A percentile compares a stretch with the other conserved stretches of the same genome.
Conservation (phyloP, 345 rosid genomes). For the Pugionium dolabratum region DNA sequence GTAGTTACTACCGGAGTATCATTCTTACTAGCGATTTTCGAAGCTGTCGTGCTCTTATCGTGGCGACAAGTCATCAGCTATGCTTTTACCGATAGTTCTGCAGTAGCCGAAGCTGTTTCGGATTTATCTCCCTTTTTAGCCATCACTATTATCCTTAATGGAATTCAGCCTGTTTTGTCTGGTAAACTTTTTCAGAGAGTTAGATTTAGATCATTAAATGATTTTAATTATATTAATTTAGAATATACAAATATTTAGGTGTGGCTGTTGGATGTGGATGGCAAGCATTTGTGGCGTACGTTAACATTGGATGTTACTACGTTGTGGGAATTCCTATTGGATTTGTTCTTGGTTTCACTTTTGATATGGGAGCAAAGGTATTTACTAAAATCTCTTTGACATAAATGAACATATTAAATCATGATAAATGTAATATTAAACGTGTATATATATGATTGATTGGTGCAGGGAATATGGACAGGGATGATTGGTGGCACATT, state of each 20-base stretch:
- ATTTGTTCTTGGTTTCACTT: constrained; percentile 56
- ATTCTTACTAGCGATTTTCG: constrained; percentile 47
- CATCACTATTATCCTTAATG: constrained; percentile 34
- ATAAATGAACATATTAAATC: neutral
- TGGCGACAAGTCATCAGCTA: constrained; percentile 58
- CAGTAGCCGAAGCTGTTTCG: constrained; percentile 56
- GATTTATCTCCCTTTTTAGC: constrained; percentile 60
- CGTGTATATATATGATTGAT: neutral
- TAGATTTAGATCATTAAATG: too few relatives aligned
- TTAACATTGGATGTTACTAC: constrained; percentile 49
- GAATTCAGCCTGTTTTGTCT: constrained; percentile 53
- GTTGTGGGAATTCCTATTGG: constrained; percentile 65
- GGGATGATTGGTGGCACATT: constrained; percentile 71
- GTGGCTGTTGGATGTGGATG: constrained; percentile 88
- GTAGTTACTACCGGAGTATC: constrained; percentile 46
- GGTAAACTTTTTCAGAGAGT: constrained; percentile 27
- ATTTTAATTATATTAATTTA: too few relatives aligned
- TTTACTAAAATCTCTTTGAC: neutral
- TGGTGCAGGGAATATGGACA: constrained; percentile 60
- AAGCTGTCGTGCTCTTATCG: constrained; percentile 45
- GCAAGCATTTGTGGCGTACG: constrained; percentile 69
- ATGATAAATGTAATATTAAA: constrained; percentile 19
- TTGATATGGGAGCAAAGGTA: constrained; percentile 62
- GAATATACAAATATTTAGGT: constrained; percentile 32
- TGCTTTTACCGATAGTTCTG: constrained; percentile 57